Evolutionary conservation across 192 early-diverging fungal genomes (phyloP), one percentile per base, ranked within the genome.

Genomic region (Powellomyces hirtus): DNA sequence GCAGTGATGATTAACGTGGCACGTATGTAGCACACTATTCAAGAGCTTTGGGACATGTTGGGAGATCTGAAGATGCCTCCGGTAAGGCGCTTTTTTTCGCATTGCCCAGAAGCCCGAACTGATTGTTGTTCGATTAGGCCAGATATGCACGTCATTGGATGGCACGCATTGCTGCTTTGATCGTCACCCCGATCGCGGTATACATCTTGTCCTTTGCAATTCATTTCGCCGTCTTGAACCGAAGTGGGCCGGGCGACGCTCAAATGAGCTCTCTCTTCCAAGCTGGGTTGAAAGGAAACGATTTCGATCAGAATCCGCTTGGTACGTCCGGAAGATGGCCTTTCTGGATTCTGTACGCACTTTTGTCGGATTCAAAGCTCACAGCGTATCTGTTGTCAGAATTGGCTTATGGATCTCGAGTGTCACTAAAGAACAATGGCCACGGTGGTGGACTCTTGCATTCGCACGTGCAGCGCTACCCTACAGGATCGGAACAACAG

Each of bases 251-350:
- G 2, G 95, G 96, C 4, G 93, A 97, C 76, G 89, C 89, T 18
- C 86, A 89, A 50, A 99, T 99, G 97, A 90, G 90, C 71, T 93
- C 94, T 4, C 77, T 96, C n/a, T 99, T 99, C 81, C 97, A 99
- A 74, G 93, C 95, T n/a, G 76, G 83, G 26, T 76, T 99, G 24
- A 62, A 82, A 38, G 97, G 97, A 35, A 94, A 86, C 74, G 75
- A 84, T 51, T 89, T 98, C 26, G 62, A 75, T 29, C 62, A 84
- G 38, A 93, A 94, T 72, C 97, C 97, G 10, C 70, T 95, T 10
- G 79, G 92, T 93, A 76, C 40, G 64, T 72, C 13, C 29, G 20
- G 4, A 11, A 0, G 45, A 1, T 11, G 45, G 11, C 51, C 27
- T 18, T 67, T 2, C 22, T n/a, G 26, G n/a, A 18, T 49, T 49